These are phyloP conservation scores for Zangia roseola DNA, from an alignment of 768 basidiomycete species.

Conservation along the genomic window DNA sequence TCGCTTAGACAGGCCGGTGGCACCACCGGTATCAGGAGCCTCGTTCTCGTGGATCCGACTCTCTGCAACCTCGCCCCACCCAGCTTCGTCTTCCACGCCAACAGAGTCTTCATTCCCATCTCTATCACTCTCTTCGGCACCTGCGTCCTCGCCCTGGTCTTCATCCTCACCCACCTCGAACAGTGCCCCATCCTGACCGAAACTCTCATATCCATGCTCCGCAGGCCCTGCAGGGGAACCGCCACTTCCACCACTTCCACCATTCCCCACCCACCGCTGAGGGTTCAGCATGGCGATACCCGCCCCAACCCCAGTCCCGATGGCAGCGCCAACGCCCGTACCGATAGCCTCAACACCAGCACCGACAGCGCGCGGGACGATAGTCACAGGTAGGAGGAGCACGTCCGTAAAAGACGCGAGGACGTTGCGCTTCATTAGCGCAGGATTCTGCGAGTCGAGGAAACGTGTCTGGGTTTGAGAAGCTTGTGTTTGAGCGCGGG, in stretches of 20 bases:
- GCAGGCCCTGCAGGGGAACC: background rate
- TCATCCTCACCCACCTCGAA: slow-evolving; percentile 52
- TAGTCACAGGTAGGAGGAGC: slow-evolving; percentile 90
- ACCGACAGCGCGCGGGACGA: slow-evolving; percentile 82
- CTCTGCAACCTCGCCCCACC: slow-evolving; percentile 24
- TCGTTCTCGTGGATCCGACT: slow-evolving; percentile 1
- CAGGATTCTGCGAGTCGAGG: slow-evolving; percentile 82
- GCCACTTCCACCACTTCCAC: background rate
- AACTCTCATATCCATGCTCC: slow-evolving; percentile 21
- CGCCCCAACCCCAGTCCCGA: slow-evolving; percentile 56
- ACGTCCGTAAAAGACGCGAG: slow-evolving; percentile 89
- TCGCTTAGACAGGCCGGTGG: background rate
- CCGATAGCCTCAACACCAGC: slow-evolving; percentile 72
- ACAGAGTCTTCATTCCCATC: background rate
- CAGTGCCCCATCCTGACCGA: slow-evolving; percentile 38
- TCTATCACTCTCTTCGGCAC: slow-evolving; percentile 16
- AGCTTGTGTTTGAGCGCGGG: slow-evolving; percentile 1
- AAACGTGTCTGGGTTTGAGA: slow-evolving; percentile 52
- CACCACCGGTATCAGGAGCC: background rate
- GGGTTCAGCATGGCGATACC: slow-evolving; percentile 91
- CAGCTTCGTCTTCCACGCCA: slow-evolving; percentile 19
- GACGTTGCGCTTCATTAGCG: slow-evolving; percentile 88
- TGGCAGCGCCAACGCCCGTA: slow-evolving; percentile 59
- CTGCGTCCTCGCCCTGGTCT: slow-evolving; percentile 22
- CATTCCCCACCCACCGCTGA: slow-evolving; percentile 70